A percentile compares a stretch with the other conserved stretches of the same genome.
These are phyloP conservation scores for Cordyceps javanica DNA, from an alignment of 2,329 filamentous ascomycete genomes.

Conservation along the genomic window DNA sequence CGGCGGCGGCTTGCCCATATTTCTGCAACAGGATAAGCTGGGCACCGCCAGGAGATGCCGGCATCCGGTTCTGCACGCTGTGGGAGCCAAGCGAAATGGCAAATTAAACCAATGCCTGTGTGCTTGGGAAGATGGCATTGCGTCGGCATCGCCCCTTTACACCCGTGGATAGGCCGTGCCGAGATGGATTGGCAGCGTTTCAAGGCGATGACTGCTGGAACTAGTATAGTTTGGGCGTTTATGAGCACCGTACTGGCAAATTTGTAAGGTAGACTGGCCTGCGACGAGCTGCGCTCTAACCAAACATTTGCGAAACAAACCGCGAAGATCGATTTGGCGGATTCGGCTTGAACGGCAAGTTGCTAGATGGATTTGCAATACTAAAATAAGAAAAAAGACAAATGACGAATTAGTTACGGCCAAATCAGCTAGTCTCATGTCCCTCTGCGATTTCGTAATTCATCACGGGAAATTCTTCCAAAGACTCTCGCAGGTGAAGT, in stretches of 20 bases:
- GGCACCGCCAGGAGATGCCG: slow-evolving; percentile 6
- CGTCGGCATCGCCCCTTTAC: not conserved
- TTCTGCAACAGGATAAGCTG: slow-evolving; percentile 7
- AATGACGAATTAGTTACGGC: not conserved
- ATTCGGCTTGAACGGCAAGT: not conserved
- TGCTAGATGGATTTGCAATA: not conserved
- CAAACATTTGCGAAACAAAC: slow-evolving; percentile 5
- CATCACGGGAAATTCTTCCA: not conserved
- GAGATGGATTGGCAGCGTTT: slow-evolving; percentile 4
- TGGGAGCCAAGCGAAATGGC: not conserved
- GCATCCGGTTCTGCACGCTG: not conserved
- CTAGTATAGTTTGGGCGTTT: not conserved
- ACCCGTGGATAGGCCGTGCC: not conserved
- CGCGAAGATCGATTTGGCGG: not conserved
- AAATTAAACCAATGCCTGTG: not conserved
- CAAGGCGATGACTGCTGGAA: not conserved
- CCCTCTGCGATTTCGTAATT: not conserved
- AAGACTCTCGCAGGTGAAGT: too few relatives aligned
- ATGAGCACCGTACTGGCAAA: not conserved
- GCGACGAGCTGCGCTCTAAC: not conserved
- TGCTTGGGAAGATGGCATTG: not conserved
- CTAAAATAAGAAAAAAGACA: not conserved
- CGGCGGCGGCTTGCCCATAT: not conserved
- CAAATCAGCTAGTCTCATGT: not conserved
- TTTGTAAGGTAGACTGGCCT: not conserved